Evolutionary conservation across 306 rosid genomes (phyloP).

Genomic region (Amphicarpaea edgeworthii): DNA sequence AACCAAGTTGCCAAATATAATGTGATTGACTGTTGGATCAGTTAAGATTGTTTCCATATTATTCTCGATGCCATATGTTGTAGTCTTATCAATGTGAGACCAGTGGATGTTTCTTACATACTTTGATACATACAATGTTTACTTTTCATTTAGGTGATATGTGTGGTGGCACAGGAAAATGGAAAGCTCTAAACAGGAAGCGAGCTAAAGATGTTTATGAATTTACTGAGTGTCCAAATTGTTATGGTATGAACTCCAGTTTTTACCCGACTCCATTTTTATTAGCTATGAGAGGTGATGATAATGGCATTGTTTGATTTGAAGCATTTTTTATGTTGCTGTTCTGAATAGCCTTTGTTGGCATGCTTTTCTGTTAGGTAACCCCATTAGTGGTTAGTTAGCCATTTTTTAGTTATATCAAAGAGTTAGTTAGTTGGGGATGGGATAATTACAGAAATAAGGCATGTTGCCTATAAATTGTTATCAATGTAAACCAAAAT

Average conservation of each 20-base stretch:
- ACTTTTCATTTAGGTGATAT: slow-evolving; percentile 81
- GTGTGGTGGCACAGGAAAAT: slow-evolving; percentile 99
- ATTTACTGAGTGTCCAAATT: slow-evolving; percentile 96
- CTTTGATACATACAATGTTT: slow-evolving; percentile 46
- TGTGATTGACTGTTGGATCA: slow-evolving; percentile 7
- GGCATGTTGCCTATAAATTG: not conserved
- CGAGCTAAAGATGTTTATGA: slow-evolving; percentile 93
- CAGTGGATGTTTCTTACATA: slow-evolving; percentile 7
- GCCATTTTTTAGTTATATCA: not conserved
- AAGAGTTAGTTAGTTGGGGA: not conserved
- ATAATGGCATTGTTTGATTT: not conserved
- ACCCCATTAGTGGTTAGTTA: not conserved
- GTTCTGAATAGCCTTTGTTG: slow-evolving; percentile 6
- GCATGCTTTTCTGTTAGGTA: slow-evolving; percentile 16
- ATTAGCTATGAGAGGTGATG: slow-evolving; percentile 1
- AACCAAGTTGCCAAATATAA: not conserved
- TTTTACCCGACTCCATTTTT: slow-evolving; percentile 12
- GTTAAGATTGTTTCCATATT: slow-evolving; percentile 3
- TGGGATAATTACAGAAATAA: not conserved
- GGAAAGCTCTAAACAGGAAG: slow-evolving; percentile 98
- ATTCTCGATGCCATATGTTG: not conserved
- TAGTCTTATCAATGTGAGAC: not conserved
- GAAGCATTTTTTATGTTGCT: not conserved
- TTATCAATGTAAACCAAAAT: not conserved
- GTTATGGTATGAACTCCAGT: slow-evolving; percentile 71